A percentile compares a stretch with the other conserved stretches of the same genome.
Conservation (phyloP, 169 alveolate species). For the Cryptosporidium bovis region DNA sequence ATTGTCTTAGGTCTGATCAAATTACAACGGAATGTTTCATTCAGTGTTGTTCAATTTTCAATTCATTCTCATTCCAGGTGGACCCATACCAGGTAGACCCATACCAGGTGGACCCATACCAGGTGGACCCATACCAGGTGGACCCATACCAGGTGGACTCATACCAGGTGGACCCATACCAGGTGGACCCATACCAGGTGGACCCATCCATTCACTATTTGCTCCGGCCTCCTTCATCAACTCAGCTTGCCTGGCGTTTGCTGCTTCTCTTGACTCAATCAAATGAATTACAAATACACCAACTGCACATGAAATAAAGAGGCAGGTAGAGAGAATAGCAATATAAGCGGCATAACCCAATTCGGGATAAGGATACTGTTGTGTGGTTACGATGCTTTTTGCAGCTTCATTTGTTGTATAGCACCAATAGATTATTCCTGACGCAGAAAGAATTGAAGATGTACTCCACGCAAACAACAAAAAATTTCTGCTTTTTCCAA, state of each 20-base stretch:
- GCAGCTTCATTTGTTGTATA: slow-evolving; percentile 57
- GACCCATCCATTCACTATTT: slow-evolving; percentile 64
- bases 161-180: slow-evolving; percentile 62
- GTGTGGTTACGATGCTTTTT: slow-evolving; percentile 40
- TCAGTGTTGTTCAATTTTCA: no score
- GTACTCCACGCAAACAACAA: slow-evolving; percentile 74
- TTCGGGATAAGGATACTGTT: slow-evolving; percentile 64
- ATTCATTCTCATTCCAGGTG: slow-evolving; percentile 32
- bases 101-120: slow-evolving; percentile 62
- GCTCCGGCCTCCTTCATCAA: slow-evolving; percentile 63
- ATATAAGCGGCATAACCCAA: slow-evolving; percentile 63
- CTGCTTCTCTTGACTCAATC: slow-evolving; percentile 57
- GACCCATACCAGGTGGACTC: slow-evolving; percentile 66
- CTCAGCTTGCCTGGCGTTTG: slow-evolving; percentile 62
- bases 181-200: slow-evolving; percentile 32
- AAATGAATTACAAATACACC: slow-evolving; percentile 66
- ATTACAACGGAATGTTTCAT: no score
- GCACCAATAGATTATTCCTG: slow-evolving; percentile 69
- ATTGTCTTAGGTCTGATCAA: no score
- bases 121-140: slow-evolving; percentile 50
- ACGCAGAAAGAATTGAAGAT: slow-evolving; percentile 49
- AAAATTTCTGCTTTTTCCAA: slow-evolving; percentile 68
- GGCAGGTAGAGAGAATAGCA: slow-evolving; percentile 35
- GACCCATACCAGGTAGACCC: slow-evolving; percentile 65
- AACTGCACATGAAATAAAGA: slow-evolving; percentile 58